These are phyloP conservation scores for Globisporangium viniferum DNA, from an alignment of 352 stramenopile genomes.

Conservation along the genomic window DNA sequence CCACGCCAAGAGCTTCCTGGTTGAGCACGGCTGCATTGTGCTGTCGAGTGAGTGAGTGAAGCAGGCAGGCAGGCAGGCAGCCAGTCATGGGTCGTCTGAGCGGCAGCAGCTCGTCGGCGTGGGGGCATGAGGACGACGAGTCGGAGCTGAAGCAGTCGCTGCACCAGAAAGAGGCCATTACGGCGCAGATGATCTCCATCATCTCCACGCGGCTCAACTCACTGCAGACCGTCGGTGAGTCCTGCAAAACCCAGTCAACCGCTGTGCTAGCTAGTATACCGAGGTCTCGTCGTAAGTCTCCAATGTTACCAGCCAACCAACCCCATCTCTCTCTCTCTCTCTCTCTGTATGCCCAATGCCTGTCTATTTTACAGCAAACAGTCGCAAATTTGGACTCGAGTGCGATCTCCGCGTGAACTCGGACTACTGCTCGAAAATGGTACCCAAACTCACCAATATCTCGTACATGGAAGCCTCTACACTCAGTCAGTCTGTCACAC, in stretches of 20 bases:
- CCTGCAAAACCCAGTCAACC: too few species aligned
- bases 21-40: too few species aligned
- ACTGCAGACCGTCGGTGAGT: slow-evolving; percentile 54
- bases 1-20: not conserved
- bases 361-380: slow-evolving; percentile 34
- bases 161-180: slow-evolving; percentile 74
- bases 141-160: slow-evolving; percentile 51
- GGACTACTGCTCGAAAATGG: slow-evolving; percentile 74
- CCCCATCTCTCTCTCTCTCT: not conserved
- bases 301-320: not conserved
- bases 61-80: not conserved
- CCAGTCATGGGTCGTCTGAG: slow-evolving; percentile 20
- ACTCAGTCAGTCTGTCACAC: too few species aligned
- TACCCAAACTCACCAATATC: not conserved
- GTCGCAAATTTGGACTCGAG: slow-evolving; percentile 66
- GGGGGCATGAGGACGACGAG: slow-evolving; percentile 31
- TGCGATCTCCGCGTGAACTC: slow-evolving; percentile 70
- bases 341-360: not conserved
- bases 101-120: slow-evolving; percentile 12
- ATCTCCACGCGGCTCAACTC: slow-evolving; percentile 63
- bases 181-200: slow-evolving; percentile 79
- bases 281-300: too few species aligned
- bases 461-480: too few species aligned
- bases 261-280: too few species aligned
- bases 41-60: not conserved